phyloP scores from a whole-genome alignment of 805 yeast genomes.

The Tetrapisispora nanseiensis region DNA sequence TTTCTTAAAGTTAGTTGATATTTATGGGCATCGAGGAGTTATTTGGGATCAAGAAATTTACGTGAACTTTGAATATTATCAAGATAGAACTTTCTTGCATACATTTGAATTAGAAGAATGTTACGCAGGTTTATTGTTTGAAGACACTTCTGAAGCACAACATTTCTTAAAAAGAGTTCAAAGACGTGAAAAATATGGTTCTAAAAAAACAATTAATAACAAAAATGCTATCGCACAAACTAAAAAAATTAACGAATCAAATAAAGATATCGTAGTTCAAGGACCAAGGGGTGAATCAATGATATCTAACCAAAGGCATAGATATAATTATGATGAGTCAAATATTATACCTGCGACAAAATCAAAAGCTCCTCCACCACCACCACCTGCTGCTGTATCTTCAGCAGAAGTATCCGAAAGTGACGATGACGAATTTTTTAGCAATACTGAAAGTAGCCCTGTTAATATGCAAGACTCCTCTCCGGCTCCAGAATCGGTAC shows the following conservation, averaged over 20 bases:
- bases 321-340: slow-evolving; percentile 21
- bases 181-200: slow-evolving; percentile 69
- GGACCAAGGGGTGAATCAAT: slow-evolving; percentile 39
- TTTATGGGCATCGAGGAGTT: slow-evolving; percentile 73
- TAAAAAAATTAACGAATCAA: slow-evolving; percentile 46
- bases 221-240: slow-evolving; percentile 80
- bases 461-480: slow-evolving; percentile 13
- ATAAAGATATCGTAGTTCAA: slow-evolving; percentile 59
- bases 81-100: slow-evolving; percentile 91
- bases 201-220: slow-evolving; percentile 76
- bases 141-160: slow-evolving; percentile 79
- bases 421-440: slow-evolving; percentile 7
- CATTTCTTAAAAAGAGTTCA: slow-evolving; percentile 74
- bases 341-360: slow-evolving; percentile 27
- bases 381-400: slow-evolving; percentile 30
- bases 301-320: slow-evolving; percentile 23
- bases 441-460: slow-evolving; percentile 11
- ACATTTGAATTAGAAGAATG: slow-evolving; percentile 90
- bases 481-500: slow-evolving; percentile 9
- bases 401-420: slow-evolving; percentile 8
- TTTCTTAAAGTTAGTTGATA: slow-evolving; percentile 81
- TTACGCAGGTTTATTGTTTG: slow-evolving; percentile 76
- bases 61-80: slow-evolving; percentile 79
- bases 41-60: slow-evolving; percentile 96
- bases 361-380: slow-evolving; percentile 36